Percentiles rank a stretch among this genome's conserved stretches.
phyloP scores from a whole-genome alignment of 2,329 filamentous ascomycete genomes.

The Cercospora brassicicola region DNA sequence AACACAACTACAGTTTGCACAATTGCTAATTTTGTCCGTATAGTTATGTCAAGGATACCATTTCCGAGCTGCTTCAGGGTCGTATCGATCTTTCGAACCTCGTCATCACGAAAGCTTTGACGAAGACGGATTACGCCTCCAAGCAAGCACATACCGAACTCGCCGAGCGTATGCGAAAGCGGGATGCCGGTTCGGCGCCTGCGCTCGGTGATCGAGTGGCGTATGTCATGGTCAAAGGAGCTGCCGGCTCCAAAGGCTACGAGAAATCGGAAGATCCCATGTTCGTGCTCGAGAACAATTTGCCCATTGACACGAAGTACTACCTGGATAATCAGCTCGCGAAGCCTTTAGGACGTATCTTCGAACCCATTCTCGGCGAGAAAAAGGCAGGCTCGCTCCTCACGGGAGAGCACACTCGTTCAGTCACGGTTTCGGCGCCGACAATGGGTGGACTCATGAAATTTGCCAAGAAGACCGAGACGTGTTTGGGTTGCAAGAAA shows the following conservation, averaged over 20 bases:
- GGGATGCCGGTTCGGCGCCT: constrained; percentile 90
- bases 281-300: constrained; percentile 93
- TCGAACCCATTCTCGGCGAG: constrained; percentile 95
- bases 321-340: constrained; percentile 98
- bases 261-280: constrained; percentile 97
- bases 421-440: constrained; percentile 87
- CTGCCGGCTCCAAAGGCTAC: constrained; percentile 87
- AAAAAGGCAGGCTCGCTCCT: constrained; percentile 84
- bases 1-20: not conserved
- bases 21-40: constrained; percentile 42
- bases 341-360: constrained; percentile 91
- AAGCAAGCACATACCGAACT: constrained; percentile 97
- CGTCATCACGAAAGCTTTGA: constrained; percentile 95
- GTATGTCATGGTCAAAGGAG: constrained; percentile 95
- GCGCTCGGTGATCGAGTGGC: constrained; percentile 92
- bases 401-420: constrained; percentile 90
- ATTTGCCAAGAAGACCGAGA: constrained; percentile 95
- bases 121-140: constrained; percentile 82
- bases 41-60: constrained; percentile 94
- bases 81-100: constrained; percentile 99
- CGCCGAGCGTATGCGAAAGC: constrained; percentile 93
- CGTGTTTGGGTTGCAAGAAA: constrained; percentile 99
- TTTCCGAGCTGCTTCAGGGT: constrained; percentile 92
- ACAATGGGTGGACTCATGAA: constrained; percentile 95
- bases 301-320: constrained; percentile 97